Conservation (phyloP, 1,284 basidiomycete genomes). For the Malassezia brasiliensis region DNA sequence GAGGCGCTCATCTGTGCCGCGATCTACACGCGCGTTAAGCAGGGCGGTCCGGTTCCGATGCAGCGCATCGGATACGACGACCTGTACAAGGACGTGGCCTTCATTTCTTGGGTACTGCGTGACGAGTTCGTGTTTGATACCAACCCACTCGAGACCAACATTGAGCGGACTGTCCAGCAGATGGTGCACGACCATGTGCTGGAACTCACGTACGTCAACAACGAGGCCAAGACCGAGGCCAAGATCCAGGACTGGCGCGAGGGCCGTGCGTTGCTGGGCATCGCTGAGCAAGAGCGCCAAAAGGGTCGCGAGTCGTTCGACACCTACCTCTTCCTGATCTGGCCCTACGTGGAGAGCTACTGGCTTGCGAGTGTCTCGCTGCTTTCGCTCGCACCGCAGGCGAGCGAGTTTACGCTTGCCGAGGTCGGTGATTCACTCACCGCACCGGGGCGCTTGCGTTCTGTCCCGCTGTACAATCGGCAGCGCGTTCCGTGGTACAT, state of each 20-base stretch:
- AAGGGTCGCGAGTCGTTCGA: conserved; percentile 47
- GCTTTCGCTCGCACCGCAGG: conserved; percentile 41
- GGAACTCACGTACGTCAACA: conserved; percentile 15
- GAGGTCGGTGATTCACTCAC: background rate
- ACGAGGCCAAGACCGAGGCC: background rate
- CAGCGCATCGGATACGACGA: conserved; percentile 41
- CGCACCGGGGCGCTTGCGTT: background rate
- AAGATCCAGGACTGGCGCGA: conserved; percentile 5
- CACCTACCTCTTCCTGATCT: conserved; percentile 38
- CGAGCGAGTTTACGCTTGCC: background rate
- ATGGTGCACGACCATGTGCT: conserved; percentile 14
- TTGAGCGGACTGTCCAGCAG: conserved; percentile 24
- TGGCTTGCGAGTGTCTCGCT: conserved; percentile 49
- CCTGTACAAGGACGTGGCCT: conserved; percentile 35
- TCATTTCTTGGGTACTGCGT: conserved; percentile 45
- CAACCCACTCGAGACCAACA: conserved; percentile 42
- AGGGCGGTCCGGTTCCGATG: conserved; percentile 41
- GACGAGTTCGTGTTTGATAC: conserved; percentile 49
- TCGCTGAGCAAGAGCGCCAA: conserved; percentile 30
- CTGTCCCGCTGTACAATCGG: background rate
- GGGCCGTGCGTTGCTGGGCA: background rate
- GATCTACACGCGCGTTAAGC: conserved; percentile 48
- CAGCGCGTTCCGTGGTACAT: conserved; percentile 40
- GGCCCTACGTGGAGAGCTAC: conserved; percentile 44
- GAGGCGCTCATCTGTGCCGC: conserved; percentile 34